These are phyloP conservation scores for Hirsutella rhossiliensis DNA, from an alignment of 2,329 filamentous ascomycete species.

Conservation along the genomic window DNA sequence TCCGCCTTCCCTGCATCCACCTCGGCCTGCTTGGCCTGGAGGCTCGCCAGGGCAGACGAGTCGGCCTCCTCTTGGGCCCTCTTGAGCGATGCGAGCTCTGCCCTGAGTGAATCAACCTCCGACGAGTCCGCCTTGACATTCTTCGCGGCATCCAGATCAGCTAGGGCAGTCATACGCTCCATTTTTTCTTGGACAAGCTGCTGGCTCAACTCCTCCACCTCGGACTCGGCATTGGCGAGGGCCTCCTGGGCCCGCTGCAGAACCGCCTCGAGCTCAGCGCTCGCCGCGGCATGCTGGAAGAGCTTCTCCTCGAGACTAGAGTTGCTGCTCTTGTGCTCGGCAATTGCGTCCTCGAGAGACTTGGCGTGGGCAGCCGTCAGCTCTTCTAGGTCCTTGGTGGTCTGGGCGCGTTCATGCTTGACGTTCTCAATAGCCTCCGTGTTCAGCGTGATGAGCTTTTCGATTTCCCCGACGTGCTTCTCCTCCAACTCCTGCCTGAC, in stretches of 20 bases:
- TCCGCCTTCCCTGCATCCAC: conserved; percentile 21
- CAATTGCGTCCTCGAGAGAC: conserved; percentile 27
- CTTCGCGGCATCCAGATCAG: conserved; percentile 46
- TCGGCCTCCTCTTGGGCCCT: conserved; percentile 32
- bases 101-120: conserved; percentile 38
- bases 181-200: conserved; percentile 48
- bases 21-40: conserved; percentile 23
- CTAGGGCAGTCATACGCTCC: conserved; percentile 45
- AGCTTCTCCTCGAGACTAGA: conserved; percentile 22
- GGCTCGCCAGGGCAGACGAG: conserved; percentile 16
- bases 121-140: conserved; percentile 44
- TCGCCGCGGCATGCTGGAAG: conserved; percentile 21
- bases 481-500: conserved; percentile 32
- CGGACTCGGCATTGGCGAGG: conserved; percentile 32
- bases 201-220: conserved; percentile 36
- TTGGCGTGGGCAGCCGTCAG: conserved; percentile 23
- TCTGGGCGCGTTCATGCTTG: conserved; percentile 24
- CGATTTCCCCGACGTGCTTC: conserved; percentile 33
- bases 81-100: conserved; percentile 36
- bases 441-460: conserved; percentile 31
- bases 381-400: conserved; percentile 31
- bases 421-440: conserved; percentile 27
- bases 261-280: conserved; percentile 21
- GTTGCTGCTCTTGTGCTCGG: conserved; percentile 23
- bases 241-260: conserved; percentile 27